phyloP scores from a whole-genome alignment of 2,329 filamentous ascomycete species.

The Fusarium circinatum region DNA sequence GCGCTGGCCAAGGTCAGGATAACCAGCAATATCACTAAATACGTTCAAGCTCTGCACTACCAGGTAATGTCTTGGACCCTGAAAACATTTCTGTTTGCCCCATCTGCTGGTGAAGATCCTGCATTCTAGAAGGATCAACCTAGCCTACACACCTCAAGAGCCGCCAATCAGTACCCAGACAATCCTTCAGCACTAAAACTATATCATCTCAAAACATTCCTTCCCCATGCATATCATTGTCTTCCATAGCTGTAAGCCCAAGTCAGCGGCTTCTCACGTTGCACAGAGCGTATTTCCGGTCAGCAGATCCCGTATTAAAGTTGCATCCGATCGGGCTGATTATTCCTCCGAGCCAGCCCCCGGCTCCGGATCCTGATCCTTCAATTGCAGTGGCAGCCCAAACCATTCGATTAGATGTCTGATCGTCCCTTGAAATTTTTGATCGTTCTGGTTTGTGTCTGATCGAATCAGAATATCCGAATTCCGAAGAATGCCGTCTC shows the following conservation, averaged over 20 bases:
- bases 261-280: neutral
- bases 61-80: no score
- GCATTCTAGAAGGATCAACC: neutral
- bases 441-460: neutral
- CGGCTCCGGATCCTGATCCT: neutral
- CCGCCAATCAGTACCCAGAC: no score
- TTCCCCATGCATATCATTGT: neutral
- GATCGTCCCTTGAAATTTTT: neutral
- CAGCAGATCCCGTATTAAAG: neutral
- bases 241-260: accelerated
- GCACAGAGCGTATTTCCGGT: neutral
- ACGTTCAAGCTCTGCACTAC: no score
- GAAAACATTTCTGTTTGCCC: neutral
- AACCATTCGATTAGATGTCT: neutral
- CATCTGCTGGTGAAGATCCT: neutral
- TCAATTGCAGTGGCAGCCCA: neutral
- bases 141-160: neutral
- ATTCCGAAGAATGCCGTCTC: neutral
- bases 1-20: no score
- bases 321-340: neutral
- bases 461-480: neutral
- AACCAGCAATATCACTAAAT: no score
- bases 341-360: neutral
- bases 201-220: neutral
- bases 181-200: neutral